Percentiles rank a stretch among this genome's conserved stretches.
Evolutionary conservation across 768 basidiomycete genomes (phyloP).

Genomic region (Mycena indigotica): DNA sequence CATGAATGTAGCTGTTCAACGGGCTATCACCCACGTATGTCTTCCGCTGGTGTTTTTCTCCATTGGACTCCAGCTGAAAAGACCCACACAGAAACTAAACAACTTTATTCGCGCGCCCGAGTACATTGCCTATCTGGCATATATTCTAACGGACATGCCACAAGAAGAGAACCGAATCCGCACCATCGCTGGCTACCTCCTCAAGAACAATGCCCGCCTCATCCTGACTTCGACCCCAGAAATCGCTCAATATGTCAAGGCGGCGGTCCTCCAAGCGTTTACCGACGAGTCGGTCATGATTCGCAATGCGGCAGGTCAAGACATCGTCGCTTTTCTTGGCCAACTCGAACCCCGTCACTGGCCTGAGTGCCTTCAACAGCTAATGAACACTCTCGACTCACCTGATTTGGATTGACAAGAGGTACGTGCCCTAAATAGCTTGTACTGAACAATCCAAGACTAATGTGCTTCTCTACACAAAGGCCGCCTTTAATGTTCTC

Average conservation of each 20-base stretch:
- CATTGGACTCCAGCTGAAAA: slow-evolving; percentile 11
- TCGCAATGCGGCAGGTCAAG: slow-evolving; percentile 91
- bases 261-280: slow-evolving; percentile 79
- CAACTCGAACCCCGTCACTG: slow-evolving; percentile 89
- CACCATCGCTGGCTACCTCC: slow-evolving; percentile 92
- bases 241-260: slow-evolving; percentile 74
- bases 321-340: slow-evolving; percentile 86
- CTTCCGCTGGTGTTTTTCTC: slow-evolving; percentile 28
- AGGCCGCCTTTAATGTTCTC: slow-evolving; percentile 92
- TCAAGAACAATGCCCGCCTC: slow-evolving; percentile 92
- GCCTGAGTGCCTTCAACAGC: slow-evolving; percentile 90
- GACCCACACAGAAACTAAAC: slow-evolving; percentile 71
- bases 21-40: slow-evolving; percentile 77
- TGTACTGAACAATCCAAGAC: too few relatives aligned
- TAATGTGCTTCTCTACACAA: slow-evolving; percentile 8
- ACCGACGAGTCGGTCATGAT: slow-evolving; percentile 82
- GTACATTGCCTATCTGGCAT: slow-evolving; percentile 94
- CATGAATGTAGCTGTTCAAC: slow-evolving; percentile 73
- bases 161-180: slow-evolving; percentile 91
- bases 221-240: slow-evolving; percentile 68
- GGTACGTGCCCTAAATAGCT: slow-evolving; percentile 51
- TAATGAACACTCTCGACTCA: slow-evolving; percentile 80
- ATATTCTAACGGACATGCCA: slow-evolving; percentile 81
- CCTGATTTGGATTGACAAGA: slow-evolving; percentile 78
- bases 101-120: slow-evolving; percentile 86